Conservation (phyloP, 179 eudicot genomes). For the Amaranthus tricolor region DNA sequence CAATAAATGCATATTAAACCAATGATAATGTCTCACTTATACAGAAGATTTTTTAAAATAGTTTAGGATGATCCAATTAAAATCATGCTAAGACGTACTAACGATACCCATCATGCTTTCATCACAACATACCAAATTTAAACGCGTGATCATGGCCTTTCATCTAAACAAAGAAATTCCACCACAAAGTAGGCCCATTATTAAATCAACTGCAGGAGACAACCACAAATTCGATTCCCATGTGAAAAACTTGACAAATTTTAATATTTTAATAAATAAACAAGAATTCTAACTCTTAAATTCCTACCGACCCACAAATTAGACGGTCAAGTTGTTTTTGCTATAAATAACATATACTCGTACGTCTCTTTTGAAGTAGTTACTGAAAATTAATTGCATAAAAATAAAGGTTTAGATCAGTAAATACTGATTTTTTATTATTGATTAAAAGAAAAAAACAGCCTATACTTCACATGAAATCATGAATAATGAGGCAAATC, state of each 20-base stretch:
- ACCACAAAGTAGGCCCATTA: slow-evolving; percentile 18
- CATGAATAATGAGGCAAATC: too few relatives aligned
- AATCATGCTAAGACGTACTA: background rate
- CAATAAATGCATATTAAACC: too few relatives aligned
- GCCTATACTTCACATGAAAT: background rate
- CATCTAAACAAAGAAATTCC: slow-evolving; percentile 1
- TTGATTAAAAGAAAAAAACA: too few relatives aligned
- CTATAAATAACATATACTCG: background rate
- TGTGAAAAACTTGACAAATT: slow-evolving; percentile 17
- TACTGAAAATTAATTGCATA: too few relatives aligned
- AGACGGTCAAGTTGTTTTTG: slow-evolving; percentile 11
- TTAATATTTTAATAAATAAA: background rate
- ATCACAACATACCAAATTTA: background rate
- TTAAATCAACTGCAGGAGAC: slow-evolving; percentile 4
- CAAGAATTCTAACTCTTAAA: too few relatives aligned
- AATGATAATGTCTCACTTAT: too few relatives aligned
- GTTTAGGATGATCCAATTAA: too few relatives aligned
- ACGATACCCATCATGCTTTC: background rate
- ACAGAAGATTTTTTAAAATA: too few relatives aligned
- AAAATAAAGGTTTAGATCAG: too few relatives aligned
- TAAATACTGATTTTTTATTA: too few relatives aligned
- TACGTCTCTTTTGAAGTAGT: background rate
- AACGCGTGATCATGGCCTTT: slow-evolving; percentile 2
- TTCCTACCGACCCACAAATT: background rate
- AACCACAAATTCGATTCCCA: slow-evolving; percentile 7